Evolutionary conservation across 169 alveolate genomes (phyloP), one percentile per base, ranked within the genome.

Genomic region (Eimeria necatrix): DNA sequence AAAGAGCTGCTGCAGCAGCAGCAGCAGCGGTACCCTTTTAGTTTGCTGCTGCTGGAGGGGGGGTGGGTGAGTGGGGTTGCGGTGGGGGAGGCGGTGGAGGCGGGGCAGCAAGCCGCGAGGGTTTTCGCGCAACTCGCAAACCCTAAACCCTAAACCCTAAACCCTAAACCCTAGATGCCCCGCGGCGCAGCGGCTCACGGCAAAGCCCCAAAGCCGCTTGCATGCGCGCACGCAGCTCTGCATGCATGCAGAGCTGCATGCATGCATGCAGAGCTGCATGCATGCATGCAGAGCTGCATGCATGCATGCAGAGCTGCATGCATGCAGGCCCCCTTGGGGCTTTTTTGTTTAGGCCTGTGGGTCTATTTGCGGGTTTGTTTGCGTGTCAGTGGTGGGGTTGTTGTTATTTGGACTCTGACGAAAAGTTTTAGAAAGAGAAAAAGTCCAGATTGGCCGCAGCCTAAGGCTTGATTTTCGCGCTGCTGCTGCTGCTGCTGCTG

Each of bases 221-320:
- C 90, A 81, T 51, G 90, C 90, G 52, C 24, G 74, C 97, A 96
- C 22, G 92, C 94, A 7, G 96, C 90, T 64, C 61, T 60, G 18
- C 97, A n/a, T n/a, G n/a, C n/a, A n/a, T n/a, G n/a, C n/a, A n/a
- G n/a, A n/a, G n/a, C n/a, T n/a, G n/a, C n/a, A n/a, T n/a, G n/a
- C n/a, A n/a, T n/a, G n/a, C n/a, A n/a, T n/a, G n/a, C n/a, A n/a
- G n/a, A n/a, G n/a, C n/a, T n/a, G n/a, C n/a, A n/a, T n/a, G n/a
- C n/a, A n/a, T n/a, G n/a, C n/a, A n/a, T n/a, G n/a, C n/a, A n/a
- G n/a, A n/a, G n/a, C n/a, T n/a, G n/a, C n/a, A n/a, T n/a, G n/a
- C n/a, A n/a, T n/a, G n/a, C n/a, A n/a, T n/a, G n/a, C n/a, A n/a
- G n/a, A n/a, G n/a, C n/a, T n/a, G n/a, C n/a, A n/a, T n/a, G n/a